phyloP scores from a whole-genome alignment of 225 moss, liverwort and hornwort genomes.

The Antitrichia curtipendula region DNA sequence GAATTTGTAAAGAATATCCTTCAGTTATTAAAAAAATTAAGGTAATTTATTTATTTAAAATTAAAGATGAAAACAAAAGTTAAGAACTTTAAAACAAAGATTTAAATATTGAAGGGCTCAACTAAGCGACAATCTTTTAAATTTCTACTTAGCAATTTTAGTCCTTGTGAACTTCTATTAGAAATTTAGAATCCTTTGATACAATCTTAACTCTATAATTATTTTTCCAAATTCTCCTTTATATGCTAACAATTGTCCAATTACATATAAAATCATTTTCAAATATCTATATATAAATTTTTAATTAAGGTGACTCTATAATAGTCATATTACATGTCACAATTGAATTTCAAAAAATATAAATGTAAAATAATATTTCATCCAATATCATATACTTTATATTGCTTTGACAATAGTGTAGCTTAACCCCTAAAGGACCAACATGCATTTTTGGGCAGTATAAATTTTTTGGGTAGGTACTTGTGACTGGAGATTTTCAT shows the following conservation, averaged over 20 bases:
- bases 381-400: no score
- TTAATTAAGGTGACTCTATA: not conserved
- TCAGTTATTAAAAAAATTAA: not conserved
- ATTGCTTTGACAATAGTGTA: not conserved
- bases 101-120: not conserved
- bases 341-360: not conserved
- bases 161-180: not conserved
- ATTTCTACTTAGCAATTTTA: not conserved
- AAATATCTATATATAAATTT: not conserved
- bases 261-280: not conserved
- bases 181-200: not conserved
- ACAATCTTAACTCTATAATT: not conserved
- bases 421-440: no score
- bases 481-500: no score
- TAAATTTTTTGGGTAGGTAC: no score
- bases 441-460: no score
- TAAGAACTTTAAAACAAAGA: not conserved
- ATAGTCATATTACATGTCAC: not conserved
- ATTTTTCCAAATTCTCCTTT: not conserved
- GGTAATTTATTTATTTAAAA: not conserved
- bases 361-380: not conserved
- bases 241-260: not conserved
- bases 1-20: not conserved
- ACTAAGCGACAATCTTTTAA: not conserved
- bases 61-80: not conserved